Conservation (phyloP, 441 rosid genomes). For the Melastoma candidum region DNA sequence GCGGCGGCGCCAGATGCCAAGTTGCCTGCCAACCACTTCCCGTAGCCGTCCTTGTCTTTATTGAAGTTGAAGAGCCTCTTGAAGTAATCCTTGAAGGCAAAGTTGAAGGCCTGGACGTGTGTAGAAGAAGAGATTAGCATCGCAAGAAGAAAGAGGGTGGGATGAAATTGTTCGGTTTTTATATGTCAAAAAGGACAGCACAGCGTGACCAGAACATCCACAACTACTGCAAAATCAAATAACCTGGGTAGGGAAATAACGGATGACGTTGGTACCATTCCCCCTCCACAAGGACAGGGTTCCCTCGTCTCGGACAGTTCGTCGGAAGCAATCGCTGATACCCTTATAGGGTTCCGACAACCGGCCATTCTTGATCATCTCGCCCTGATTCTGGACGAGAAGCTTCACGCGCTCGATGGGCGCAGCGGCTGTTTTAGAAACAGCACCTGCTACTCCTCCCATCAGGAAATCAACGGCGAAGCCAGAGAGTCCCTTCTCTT, state of each 20-base stretch:
- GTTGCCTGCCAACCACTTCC: constrained; percentile 18
- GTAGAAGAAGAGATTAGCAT: no score
- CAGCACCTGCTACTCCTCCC: constrained; percentile 18
- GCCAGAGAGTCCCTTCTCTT: constrained; percentile 17
- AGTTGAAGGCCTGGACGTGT: constrained; percentile 14
- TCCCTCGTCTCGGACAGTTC: constrained; percentile 16
- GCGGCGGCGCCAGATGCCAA: constrained; percentile 16
- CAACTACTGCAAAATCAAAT: no score
- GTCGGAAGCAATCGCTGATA: constrained; percentile 15
- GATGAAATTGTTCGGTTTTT: no score
- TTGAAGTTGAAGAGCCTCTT: constrained; percentile 19
- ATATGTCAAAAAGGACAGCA: no score
- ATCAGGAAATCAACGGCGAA: constrained; percentile 18
- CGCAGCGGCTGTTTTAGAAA: constrained; percentile 15
- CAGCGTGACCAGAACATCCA: no score
- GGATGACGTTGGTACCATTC: constrained; percentile 19
- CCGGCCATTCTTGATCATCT: constrained; percentile 14
- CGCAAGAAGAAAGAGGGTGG: no score
- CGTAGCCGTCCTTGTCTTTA: constrained; percentile 16
- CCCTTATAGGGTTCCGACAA: constrained; percentile 21
- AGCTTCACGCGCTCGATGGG: constrained; percentile 15
- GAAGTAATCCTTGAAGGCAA: constrained; percentile 21
- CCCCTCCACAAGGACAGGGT: constrained; percentile 14
- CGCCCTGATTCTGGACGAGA: constrained; percentile 13
- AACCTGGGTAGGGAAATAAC: constrained; percentile 16